Percentiles rank a stretch among this genome's conserved stretches.
phyloP scores from a whole-genome alignment of 805 yeast genomes.

The Ogataea dorogensis region DNA sequence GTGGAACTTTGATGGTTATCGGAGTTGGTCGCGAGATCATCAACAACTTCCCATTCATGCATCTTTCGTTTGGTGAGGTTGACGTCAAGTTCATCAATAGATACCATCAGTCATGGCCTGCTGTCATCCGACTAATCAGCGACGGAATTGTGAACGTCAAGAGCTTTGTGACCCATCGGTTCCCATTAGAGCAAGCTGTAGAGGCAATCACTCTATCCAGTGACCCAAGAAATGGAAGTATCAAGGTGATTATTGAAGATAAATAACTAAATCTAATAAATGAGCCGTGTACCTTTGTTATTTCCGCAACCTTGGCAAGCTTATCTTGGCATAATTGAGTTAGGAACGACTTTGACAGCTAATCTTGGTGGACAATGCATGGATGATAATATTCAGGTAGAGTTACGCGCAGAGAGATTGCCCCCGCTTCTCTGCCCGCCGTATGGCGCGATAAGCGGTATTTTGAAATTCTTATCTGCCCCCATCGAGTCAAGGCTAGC shows the following conservation, averaged over 20 bases:
- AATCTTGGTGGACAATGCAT: no score
- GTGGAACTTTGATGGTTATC: conserved; percentile 46
- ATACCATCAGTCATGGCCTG: conserved; percentile 58
- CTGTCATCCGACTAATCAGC: conserved; percentile 46
- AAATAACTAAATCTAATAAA: no score
- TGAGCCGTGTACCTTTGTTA: no score
- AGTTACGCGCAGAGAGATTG: no score
- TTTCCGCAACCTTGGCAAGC: no score
- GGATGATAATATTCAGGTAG: no score
- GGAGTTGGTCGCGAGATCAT: conserved; percentile 50
- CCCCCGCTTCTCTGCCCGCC: no score
- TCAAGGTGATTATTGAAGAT: conserved; percentile 48
- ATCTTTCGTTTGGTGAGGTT: conserved; percentile 50
- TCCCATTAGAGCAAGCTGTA: conserved; percentile 44
- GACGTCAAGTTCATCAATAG: conserved; percentile 51
- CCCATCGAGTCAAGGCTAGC: no score
- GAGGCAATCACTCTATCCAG: conserved; percentile 41
- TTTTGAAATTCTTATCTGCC: no score
- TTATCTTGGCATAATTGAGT: background rate
- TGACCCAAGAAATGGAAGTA: conserved; percentile 43
- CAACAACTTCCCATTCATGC: conserved; percentile 54
- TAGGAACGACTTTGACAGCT: no score
- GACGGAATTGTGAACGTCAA: conserved; percentile 44
- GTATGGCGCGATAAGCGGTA: no score
- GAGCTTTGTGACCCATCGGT: conserved; percentile 47